Base-by-base conservation (phyloP, 176 grass and related monocot species). In the Paspalum notatum region DNA sequence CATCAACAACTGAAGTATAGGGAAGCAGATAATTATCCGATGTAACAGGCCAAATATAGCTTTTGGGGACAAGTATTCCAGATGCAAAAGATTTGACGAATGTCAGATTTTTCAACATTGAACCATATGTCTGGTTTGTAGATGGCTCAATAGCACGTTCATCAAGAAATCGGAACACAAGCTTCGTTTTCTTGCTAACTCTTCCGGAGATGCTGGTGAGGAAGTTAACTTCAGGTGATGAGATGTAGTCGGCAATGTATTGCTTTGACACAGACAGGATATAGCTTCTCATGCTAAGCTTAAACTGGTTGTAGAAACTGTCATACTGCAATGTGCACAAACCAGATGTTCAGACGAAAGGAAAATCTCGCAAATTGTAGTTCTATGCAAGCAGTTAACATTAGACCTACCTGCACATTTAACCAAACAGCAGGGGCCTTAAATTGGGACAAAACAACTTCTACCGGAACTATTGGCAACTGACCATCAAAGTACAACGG, bases 31-130 rank as follows among this genome's bases (percentile, higher is more conserved):
- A 99, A 78, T 93, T 93, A 80, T 95, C 97, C n/a, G 24, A 0
- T 45, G 86, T 64, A 46, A 99, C 85, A 71, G 84, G 86, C 89
- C 41, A 93, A 37, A 99, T 95, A 72, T 99, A 99, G 0, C 48
- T 49, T 58, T 99, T 99, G 1, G 93, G 97, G 18, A 99, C 89
- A 80, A 99, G 89, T 77, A 99, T 90, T 85, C 97, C 97, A 79
- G 90, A 89, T 4, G 93, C 92, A 70, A 99, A 93, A 66, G 93
- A 84, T 80, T 90, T 90, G 66, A 99, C 87, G 25, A 91, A 89
- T 69, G 85, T 93, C 41, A 99, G 86, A 56, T 95, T 95, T 48
- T 88, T 86, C 44, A 85, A 67, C 8, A 99, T 81, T 22, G 79
- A 68, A 15, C 57, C 62, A 73, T 99, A 99, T 53, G 88, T 91